Evolutionary conservation across 805 yeast species (phyloP).

Genomic region (Nadsonia fulvescens): DNA sequence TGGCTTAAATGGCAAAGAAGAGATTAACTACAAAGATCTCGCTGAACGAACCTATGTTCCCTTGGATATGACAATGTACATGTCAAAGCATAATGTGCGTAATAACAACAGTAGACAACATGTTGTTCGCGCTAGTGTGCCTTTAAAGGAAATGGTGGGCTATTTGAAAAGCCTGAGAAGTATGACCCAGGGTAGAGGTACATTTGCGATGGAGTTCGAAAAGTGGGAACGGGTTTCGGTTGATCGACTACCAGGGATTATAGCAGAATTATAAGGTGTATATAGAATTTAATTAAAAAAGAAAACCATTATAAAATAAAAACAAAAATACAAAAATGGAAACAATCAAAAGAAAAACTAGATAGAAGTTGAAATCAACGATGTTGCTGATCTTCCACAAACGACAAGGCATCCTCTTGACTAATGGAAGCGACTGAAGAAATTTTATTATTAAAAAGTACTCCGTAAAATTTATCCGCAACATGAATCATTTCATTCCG

Average conservation of each 20-base stretch:
- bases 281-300: too few relatives aligned
- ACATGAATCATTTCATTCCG: conserved; percentile 80
- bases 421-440: conserved; percentile 59
- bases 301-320: too few relatives aligned
- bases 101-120: conserved; percentile 12
- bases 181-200: conserved; percentile 77
- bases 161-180: conserved; percentile 63
- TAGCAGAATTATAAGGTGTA: too few relatives aligned
- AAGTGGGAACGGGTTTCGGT: conserved; percentile 67
- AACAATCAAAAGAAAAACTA: too few relatives aligned
- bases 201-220: conserved; percentile 57
- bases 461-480: conserved; percentile 79
- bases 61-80: conserved; percentile 33
- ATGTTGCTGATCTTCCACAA: conserved; percentile 41
- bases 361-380: too few relatives aligned
- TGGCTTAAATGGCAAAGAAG: too few relatives aligned
- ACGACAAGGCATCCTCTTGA: conserved; percentile 58
- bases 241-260: too few relatives aligned
- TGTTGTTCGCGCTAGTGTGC: conserved; percentile 59
- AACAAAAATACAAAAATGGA: too few relatives aligned
- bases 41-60: conserved; percentile 57
- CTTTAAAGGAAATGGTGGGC: conserved; percentile 80
- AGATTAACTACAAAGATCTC: conserved; percentile 11
- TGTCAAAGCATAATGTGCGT: conserved; percentile 25
- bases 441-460: conserved; percentile 63